Evolutionary conservation across 148 eudicot genomes (phyloP), one percentile per base, ranked within the genome.

Genomic region (Persicaria maculosa): DNA sequence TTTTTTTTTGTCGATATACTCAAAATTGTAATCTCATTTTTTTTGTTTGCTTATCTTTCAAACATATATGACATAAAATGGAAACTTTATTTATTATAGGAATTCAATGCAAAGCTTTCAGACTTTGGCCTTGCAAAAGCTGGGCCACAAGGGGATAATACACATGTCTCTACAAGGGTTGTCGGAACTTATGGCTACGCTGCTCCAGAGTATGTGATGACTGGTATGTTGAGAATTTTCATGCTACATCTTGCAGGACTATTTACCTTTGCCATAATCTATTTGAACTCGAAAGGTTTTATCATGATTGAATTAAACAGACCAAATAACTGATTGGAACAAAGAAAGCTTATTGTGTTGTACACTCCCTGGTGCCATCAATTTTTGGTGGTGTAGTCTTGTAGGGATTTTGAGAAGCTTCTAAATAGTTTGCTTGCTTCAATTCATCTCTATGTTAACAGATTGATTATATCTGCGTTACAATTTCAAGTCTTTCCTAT

Each of bases 141-240:
- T 25, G 98, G 98, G 62, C 98, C 98, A 71, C 96, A 90, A 74
- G 98, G 97, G 62, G 97, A 94, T 79, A 90, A 94, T 74, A 94
- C 98, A 0, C 98, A 91, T 76, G 98, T 94, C 70, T 94, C 98
- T 64, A 91, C 98, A 2, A 77, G 98, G 83, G 98, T 94, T 47
- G 90, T 94, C 43, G 98, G 98, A 31, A 94, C 98, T 50, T 94
- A 94, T 86, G 98, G 98, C 59, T 94, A 94, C 82, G 98, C 98
- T 65, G 98, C 98, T 53, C 98, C 98, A 5, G 98, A 94, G 77
- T 94, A 94, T 74, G 97, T 94, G 44, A 94, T 94, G 98, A 94
- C 98, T 79, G 98, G 98, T 91, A 82, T 31, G 22, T 53, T 47
- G 47, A 78, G 47, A 36, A 14, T 31, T 68, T 10, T 31, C 44